Base-by-base conservation (phyloP, 2,329 filamentous ascomycete genomes). In the Plenodomus tracheiphilus region DNA sequence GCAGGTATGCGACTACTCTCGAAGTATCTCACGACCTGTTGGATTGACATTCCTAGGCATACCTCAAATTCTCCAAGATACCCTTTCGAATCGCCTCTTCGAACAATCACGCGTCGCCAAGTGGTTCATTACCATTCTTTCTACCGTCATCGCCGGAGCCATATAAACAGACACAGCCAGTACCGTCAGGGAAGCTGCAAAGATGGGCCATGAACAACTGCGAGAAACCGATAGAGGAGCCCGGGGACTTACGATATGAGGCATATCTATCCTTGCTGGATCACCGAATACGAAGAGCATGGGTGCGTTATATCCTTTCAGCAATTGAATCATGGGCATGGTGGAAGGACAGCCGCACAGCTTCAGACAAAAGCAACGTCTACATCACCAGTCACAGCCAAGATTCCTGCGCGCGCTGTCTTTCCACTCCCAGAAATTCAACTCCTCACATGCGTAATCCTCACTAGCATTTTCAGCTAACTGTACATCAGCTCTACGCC, bases 21-120 rank as follows among this genome's bases (percentile, higher is more conserved):
- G n/a, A n/a, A n/a, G n/a, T n/a, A n/a, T n/a, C n/a, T n/a, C n/a
- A n/a, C n/a, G n/a, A n/a, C n/a, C n/a, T n/a, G n/a, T n/a, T n/a
- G n/a, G n/a, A n/a, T n/a, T n/a, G n/a, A n/a, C n/a, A n/a, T n/a
- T n/a, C n/a, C n/a, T 53, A 96, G 91, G 86, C 91, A 22, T 94
- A 91, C 72, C 81, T 99, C 53, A 89, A 84, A 62, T 89, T 97
- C 62, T 81, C 85, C 42, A 81, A 81, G 35, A 78, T 96, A 49
- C 74, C 84, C 4, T 87, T 92, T 70, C 77, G 78, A 44, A 77
- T 87, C 43, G 77, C 84, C 6, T 75, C 89, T 4, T 95, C 91
- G 3, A 96, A 85, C 61, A 97, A 97, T 72, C 94, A 97, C 77
- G 91, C 93, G 43, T 96, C 92, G 2, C 93, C 93, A 0, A 87